These are phyloP conservation scores for Terfezia claveryi DNA, from an alignment of 495 filamentous ascomycete species.

Conservation along the genomic window DNA sequence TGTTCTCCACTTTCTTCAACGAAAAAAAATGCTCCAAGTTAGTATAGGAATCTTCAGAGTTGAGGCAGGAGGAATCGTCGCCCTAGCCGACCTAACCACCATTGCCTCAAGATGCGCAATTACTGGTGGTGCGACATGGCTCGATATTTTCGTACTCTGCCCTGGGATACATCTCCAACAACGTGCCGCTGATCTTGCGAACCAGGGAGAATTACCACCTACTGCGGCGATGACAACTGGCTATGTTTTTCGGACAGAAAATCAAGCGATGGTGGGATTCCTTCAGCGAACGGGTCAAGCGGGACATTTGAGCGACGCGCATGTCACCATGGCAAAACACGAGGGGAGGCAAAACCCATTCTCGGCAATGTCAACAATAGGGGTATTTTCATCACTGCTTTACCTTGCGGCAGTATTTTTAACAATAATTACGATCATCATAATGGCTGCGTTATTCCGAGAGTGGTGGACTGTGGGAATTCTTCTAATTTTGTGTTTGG, in stretches of 20 bases:
- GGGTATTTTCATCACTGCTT: slow-evolving; percentile 25
- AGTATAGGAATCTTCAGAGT: slow-evolving; percentile 5
- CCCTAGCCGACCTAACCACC: slow-evolving; percentile 34
- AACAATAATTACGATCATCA: slow-evolving; percentile 23
- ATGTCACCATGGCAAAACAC: slow-evolving; percentile 19
- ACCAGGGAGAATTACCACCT: slow-evolving; percentile 19
- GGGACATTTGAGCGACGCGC: slow-evolving; percentile 26
- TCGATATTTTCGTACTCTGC: slow-evolving; percentile 34
- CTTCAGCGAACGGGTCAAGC: slow-evolving; percentile 26
- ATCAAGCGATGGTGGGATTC: slow-evolving; percentile 30
- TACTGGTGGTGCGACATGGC: slow-evolving; percentile 28
- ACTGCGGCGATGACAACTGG: slow-evolving; percentile 20
- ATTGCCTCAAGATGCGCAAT: slow-evolving; percentile 29
- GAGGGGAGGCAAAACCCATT: slow-evolving; percentile 10
- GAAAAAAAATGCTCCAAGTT: too few species aligned
- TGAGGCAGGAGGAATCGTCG: slow-evolving; percentile 30
- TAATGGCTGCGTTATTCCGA: slow-evolving; percentile 21
- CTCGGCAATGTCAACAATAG: neutral
- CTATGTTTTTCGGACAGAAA: slow-evolving; percentile 29
- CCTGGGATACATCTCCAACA: slow-evolving; percentile 41
- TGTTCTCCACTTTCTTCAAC: too few species aligned
- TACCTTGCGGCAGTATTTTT: slow-evolving; percentile 26
- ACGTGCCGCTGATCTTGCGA: slow-evolving; percentile 21
- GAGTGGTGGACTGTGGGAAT: slow-evolving; percentile 32
- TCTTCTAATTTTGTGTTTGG: slow-evolving; percentile 26